Conservation (phyloP, 495 filamentous ascomycete species). For the Podospora australis region DNA sequence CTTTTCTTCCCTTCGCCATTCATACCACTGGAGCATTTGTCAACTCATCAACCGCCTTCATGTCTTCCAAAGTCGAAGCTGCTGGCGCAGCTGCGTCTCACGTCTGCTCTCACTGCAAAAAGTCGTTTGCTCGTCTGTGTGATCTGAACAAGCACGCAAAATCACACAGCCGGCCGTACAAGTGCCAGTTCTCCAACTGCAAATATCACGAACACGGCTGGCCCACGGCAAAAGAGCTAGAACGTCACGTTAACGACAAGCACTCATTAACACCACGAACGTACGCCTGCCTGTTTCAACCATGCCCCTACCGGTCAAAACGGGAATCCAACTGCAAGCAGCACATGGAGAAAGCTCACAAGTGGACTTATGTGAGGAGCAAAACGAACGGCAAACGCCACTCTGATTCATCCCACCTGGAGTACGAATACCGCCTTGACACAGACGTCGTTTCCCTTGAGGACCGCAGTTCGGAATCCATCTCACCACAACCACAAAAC, state of each 20-base stretch:
- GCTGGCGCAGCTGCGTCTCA: conserved; percentile 6
- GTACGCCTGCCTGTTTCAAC: conserved; percentile 67
- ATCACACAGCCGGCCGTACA: conserved; percentile 91
- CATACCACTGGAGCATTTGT: too few relatives aligned
- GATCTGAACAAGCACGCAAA: conserved; percentile 95
- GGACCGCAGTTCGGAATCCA: background rate
- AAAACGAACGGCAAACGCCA: conserved; percentile 63
- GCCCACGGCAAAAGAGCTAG: conserved; percentile 94
- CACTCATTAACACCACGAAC: conserved; percentile 66
- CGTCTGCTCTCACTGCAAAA: conserved; percentile 53
- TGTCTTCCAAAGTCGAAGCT: conserved; percentile 14
- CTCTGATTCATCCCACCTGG: background rate
- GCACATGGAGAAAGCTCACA: conserved; percentile 97
- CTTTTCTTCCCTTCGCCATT: too few relatives aligned
- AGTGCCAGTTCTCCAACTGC: conserved; percentile 69
- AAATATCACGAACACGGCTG: conserved; percentile 80
- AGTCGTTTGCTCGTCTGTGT: conserved; percentile 81
- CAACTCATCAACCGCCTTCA: too few relatives aligned
- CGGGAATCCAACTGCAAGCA: conserved; percentile 97
- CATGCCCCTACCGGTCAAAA: conserved; percentile 89
- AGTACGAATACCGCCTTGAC: conserved; percentile 1
- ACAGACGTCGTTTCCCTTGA: background rate
- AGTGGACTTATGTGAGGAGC: conserved; percentile 78
- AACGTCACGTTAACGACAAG: conserved; percentile 91
- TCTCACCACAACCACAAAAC: conserved; percentile 4